These are phyloP conservation scores for Macrophomina tecta DNA, from an alignment of 2,329 filamentous ascomycete species.

Conservation along the genomic window DNA sequence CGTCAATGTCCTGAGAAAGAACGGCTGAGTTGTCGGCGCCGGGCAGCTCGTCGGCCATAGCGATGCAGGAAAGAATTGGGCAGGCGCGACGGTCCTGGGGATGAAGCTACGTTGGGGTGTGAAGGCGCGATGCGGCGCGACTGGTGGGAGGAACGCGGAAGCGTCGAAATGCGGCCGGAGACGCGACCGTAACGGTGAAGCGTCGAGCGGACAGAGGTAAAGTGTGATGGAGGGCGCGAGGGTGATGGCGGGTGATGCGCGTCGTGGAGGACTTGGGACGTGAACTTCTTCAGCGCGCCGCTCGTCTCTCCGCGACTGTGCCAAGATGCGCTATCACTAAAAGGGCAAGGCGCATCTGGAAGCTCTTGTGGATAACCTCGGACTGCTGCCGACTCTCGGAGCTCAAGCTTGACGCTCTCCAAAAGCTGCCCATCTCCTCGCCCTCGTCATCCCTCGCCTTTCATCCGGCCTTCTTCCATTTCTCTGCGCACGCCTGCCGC, in stretches of 20 bases:
- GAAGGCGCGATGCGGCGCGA: constrained; percentile 17
- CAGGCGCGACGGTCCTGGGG: constrained; percentile 35
- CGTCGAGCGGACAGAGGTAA: neutral
- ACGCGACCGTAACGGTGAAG: constrained; percentile 20
- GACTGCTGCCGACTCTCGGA: constrained; percentile 28
- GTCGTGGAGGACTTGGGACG: constrained; percentile 27
- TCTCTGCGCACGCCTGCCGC: constrained; percentile 9
- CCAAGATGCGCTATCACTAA: constrained; percentile 9
- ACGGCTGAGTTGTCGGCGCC: constrained; percentile 34
- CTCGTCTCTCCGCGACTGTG: constrained; percentile 21
- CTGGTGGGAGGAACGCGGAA: neutral
- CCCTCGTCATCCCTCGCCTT: neutral
- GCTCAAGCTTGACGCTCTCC: constrained; percentile 16
- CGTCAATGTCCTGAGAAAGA: constrained; percentile 35
- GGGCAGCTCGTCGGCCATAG: constrained; percentile 45
- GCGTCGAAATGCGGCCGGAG: neutral
- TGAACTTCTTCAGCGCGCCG: constrained; percentile 29
- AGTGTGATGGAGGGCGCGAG: constrained; percentile 19
- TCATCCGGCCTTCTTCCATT: constrained; percentile 7
- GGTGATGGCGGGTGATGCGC: constrained; percentile 26
- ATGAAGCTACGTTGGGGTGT: constrained; percentile 31
- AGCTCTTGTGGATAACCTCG: constrained; percentile 28
- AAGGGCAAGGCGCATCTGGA: constrained; percentile 14
- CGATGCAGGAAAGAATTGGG: constrained; percentile 29
- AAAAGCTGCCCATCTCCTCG: constrained; percentile 3